These are phyloP conservation scores for Lophium mytilinum DNA, from an alignment of 495 filamentous ascomycete species.

Conservation along the genomic window DNA sequence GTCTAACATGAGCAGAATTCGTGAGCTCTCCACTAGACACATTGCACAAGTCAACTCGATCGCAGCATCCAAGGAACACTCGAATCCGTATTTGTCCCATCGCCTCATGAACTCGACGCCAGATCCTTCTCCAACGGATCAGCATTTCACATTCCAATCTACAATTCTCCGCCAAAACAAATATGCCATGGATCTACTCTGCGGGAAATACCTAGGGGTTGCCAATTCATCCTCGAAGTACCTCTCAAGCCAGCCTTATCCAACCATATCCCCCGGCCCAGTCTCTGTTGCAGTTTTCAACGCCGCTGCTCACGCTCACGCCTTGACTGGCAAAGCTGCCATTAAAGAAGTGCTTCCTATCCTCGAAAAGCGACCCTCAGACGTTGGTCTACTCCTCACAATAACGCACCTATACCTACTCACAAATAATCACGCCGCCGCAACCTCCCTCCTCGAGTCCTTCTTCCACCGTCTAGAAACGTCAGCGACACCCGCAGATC, in stretches of 20 bases:
- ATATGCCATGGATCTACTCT: constrained; percentile 65
- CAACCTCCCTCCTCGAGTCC: constrained; percentile 64
- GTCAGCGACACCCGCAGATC: constrained; percentile 50
- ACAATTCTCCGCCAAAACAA: constrained; percentile 59
- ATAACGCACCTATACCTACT: constrained; percentile 77
- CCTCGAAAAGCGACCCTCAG: constrained; percentile 67
- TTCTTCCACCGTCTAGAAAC: constrained; percentile 67
- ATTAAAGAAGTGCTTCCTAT: constrained; percentile 66
- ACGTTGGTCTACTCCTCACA: constrained; percentile 77
- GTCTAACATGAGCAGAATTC: constrained; percentile 45
- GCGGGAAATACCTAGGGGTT: constrained; percentile 68
- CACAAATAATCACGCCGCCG: constrained; percentile 64
- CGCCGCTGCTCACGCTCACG: constrained; percentile 66
- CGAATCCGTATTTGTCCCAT: constrained; percentile 74
- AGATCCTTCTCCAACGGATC: constrained; percentile 53
- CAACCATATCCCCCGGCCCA: constrained; percentile 47
- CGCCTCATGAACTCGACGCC: constrained; percentile 54
- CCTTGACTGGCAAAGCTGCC: constrained; percentile 55
- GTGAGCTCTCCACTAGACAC: constrained; percentile 66
- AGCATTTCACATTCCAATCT: constrained; percentile 70
- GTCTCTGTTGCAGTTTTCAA: constrained; percentile 67
- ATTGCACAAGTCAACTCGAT: constrained; percentile 75
- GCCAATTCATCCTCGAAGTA: constrained; percentile 54
- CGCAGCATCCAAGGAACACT: constrained; percentile 45
- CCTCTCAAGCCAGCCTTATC: constrained; percentile 46